A percentile compares a stretch with the other conserved stretches of the same genome.
Evolutionary conservation across 768 basidiomycete species (phyloP).

Genomic region (Gloeostereum incarnatum): DNA sequence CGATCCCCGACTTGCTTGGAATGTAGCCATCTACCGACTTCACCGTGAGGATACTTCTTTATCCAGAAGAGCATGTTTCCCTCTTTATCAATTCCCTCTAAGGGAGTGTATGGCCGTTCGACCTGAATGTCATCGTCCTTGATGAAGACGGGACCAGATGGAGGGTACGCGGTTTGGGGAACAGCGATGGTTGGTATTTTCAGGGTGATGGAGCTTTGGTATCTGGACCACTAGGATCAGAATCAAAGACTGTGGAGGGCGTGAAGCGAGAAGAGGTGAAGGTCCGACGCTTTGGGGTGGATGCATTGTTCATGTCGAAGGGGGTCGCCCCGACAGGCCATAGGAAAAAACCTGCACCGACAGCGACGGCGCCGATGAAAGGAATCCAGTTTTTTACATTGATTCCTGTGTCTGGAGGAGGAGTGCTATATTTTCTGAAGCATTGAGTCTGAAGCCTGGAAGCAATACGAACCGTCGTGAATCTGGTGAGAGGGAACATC

Average conservation of each 20-base stretch:
- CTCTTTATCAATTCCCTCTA: conserved; percentile 57
- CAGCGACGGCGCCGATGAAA: too few species aligned
- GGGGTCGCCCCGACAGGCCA: too few species aligned
- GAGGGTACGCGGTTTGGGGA: conserved; percentile 24
- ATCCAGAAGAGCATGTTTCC: conserved; percentile 75
- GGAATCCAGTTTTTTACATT: too few species aligned
- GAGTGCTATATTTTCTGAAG: too few species aligned
- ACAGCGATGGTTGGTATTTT: conserved; percentile 9
- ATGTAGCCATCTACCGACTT: conserved; percentile 80
- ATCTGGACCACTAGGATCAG: conserved; percentile 40
- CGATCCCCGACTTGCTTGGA: conserved; percentile 54
- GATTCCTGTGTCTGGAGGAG: too few species aligned
- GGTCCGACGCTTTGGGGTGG: conserved; percentile 25
- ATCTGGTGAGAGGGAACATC: too few species aligned
- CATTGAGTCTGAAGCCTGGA: too few species aligned
- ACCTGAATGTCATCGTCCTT: conserved; percentile 89
- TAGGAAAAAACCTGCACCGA: too few species aligned
- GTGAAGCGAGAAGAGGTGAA: conserved; percentile 49
- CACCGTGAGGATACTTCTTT: conserved; percentile 68
- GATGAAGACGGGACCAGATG: conserved; percentile 73
- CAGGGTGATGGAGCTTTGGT: conserved; percentile 23
- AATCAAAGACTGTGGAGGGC: conserved; percentile 46
- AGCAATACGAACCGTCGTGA: too few species aligned
- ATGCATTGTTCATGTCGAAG: conserved; percentile 32
- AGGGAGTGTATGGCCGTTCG: conserved; percentile 77